These are phyloP conservation scores for Holtermanniella nyarrowii DNA, from an alignment of 768 basidiomycete genomes.

Conservation along the genomic window DNA sequence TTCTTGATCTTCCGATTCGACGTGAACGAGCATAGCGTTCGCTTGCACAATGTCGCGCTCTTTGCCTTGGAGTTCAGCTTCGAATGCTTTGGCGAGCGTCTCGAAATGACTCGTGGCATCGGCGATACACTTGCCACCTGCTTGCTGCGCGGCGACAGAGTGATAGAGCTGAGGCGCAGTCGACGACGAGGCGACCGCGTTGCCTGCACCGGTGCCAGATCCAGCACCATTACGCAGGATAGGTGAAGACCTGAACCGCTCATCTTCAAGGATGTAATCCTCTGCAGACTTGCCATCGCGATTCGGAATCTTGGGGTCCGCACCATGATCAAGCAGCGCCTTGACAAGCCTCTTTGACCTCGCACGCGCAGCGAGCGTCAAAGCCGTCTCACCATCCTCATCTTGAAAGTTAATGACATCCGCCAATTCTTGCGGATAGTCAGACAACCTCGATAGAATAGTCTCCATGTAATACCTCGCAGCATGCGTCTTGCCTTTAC, in stretches of 20 bases:
- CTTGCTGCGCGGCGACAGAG: slow-evolving; percentile 72
- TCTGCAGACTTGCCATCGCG: slow-evolving; percentile 93
- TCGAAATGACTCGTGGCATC: slow-evolving; percentile 81
- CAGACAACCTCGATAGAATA: slow-evolving; percentile 69
- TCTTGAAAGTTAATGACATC: slow-evolving; percentile 99
- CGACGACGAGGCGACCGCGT: neutral
- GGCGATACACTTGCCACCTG: slow-evolving; percentile 71
- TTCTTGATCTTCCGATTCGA: slow-evolving; percentile 73
- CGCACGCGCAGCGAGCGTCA: slow-evolving; percentile 93
- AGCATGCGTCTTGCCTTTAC: slow-evolving; percentile 94
- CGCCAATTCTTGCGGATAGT: slow-evolving; percentile 89
- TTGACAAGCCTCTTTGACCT: slow-evolving; percentile 91
- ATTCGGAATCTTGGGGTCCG: slow-evolving; percentile 88
- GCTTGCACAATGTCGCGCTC: slow-evolving; percentile 87
- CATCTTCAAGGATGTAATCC: slow-evolving; percentile 97
- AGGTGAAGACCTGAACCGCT: slow-evolving; percentile 87
- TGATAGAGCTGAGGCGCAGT: slow-evolving; percentile 60
- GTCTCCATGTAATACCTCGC: slow-evolving; percentile 99
- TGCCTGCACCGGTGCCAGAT: too few species aligned
- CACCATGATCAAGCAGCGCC: slow-evolving; percentile 88
- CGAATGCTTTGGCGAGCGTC: slow-evolving; percentile 76
- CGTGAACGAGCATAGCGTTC: slow-evolving; percentile 69
- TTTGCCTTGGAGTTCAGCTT: slow-evolving; percentile 81
- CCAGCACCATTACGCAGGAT: slow-evolving; percentile 47
- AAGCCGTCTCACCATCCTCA: slow-evolving; percentile 93